Conservation (phyloP, 148 eudicot species). For the Diospyros lotus region DNA sequence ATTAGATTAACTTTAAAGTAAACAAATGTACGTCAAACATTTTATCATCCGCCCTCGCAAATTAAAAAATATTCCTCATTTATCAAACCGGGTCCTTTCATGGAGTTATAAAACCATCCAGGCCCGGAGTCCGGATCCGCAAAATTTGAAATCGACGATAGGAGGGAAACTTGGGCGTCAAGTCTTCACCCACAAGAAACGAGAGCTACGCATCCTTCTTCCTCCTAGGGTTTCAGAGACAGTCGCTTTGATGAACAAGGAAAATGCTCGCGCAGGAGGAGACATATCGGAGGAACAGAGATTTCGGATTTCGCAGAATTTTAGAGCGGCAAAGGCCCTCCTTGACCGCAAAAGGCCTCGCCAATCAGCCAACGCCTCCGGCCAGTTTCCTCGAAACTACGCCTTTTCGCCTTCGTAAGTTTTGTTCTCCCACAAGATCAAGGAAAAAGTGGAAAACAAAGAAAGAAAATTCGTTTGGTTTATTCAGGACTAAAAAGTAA, state of each 20-base stretch:
- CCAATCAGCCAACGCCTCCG: constrained; percentile 17
- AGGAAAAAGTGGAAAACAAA: background rate
- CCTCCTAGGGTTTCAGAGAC: constrained; percentile 6
- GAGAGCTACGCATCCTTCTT: no score
- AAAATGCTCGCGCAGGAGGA: constrained; percentile 19
- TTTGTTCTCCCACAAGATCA: background rate
- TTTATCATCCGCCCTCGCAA: no score
- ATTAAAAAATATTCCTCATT: no score
- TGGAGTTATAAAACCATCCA: no score
- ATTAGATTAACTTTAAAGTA: background rate
- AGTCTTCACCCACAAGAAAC: background rate
- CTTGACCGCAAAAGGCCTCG: constrained; percentile 67
- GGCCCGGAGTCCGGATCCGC: background rate
- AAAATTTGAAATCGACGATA: background rate
- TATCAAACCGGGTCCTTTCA: no score
- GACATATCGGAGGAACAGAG: constrained; percentile 60
- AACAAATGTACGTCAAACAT: background rate
- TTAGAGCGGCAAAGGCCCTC: constrained; percentile 77
- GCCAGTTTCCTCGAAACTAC: constrained; percentile 20
- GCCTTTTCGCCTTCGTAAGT: background rate
- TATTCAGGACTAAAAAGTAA: background rate
- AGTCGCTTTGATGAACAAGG: constrained; percentile 20
- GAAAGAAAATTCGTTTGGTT: background rate
- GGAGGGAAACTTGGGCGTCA: background rate
- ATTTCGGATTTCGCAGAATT: constrained; percentile 67